A percentile compares a stretch with the other conserved stretches of the same genome.
Evolutionary conservation across 345 rosid species (phyloP).

Genomic region (Populus pruinosa): DNA sequence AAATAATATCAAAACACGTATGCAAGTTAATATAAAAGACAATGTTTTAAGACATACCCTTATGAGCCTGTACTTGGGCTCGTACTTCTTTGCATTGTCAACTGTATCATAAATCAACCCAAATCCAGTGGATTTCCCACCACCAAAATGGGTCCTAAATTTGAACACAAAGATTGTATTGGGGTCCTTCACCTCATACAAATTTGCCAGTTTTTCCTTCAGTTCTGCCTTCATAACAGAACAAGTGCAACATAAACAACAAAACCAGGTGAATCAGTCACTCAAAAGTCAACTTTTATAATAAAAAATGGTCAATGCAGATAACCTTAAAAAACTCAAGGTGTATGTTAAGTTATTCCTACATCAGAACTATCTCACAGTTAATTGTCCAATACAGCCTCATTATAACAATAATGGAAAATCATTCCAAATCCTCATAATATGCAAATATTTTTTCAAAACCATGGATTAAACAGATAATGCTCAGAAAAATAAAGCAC

Average conservation of each 20-base stretch:
- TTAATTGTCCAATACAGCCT: neutral
- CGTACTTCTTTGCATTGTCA: constrained; percentile 87
- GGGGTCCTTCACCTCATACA: constrained; percentile 90
- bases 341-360: neutral
- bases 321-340: neutral
- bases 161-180: constrained; percentile 91
- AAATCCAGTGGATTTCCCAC: constrained; percentile 97
- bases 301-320: neutral
- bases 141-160: constrained; percentile 96
- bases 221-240: constrained; percentile 55
- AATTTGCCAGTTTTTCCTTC: constrained; percentile 73
- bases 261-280: neutral
- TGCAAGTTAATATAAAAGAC: neutral
- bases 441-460: neutral
- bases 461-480: neutral
- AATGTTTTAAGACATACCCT: constrained; percentile 52
- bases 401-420: neutral
- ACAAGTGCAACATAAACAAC: neutral
- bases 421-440: neutral
- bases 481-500: neutral
- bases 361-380: neutral
- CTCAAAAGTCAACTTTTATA: neutral
- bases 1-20: neutral
- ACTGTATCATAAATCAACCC: constrained; percentile 90
- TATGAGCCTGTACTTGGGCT: constrained; percentile 95